phyloP scores from a whole-genome alignment of 2,329 filamentous ascomycete species.

The Epichloe sibirici region DNA sequence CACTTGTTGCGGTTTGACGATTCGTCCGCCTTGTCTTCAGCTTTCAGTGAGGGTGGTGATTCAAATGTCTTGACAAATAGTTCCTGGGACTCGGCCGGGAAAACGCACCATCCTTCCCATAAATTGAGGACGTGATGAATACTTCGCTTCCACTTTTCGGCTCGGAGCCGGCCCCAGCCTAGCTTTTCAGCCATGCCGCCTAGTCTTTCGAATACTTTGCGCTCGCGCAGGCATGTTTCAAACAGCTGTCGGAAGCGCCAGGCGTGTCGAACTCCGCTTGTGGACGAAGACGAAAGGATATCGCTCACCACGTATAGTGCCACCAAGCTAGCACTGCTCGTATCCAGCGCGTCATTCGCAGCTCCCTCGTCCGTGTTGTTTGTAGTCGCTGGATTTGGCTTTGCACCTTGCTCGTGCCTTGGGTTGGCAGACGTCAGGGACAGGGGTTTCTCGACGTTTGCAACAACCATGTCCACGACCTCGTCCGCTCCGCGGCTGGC shows the following conservation, averaged over 20 bases:
- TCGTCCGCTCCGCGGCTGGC: slow-evolving; percentile 77
- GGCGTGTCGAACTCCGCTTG: slow-evolving; percentile 66
- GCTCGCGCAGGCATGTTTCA: slow-evolving; percentile 55
- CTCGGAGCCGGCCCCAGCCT: slow-evolving; percentile 68
- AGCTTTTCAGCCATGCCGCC: slow-evolving; percentile 60
- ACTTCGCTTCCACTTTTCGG: slow-evolving; percentile 76
- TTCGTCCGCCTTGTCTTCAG: slow-evolving; percentile 14
- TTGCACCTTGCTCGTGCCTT: slow-evolving; percentile 28
- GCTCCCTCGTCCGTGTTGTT: slow-evolving; percentile 22
- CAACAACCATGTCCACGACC: slow-evolving; percentile 76
- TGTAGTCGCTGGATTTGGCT: slow-evolving; percentile 14
- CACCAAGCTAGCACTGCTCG: slow-evolving; percentile 62
- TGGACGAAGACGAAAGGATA: slow-evolving; percentile 65
- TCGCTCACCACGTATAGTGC: slow-evolving; percentile 69
- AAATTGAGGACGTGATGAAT: slow-evolving; percentile 55
- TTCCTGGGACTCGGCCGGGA: slow-evolving; percentile 62
- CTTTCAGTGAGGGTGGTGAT: slow-evolving; percentile 42
- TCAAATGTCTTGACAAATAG: slow-evolving; percentile 59
- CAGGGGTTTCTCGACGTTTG: slow-evolving; percentile 70
- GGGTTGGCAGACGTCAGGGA: slow-evolving; percentile 60
- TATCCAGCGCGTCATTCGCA: slow-evolving; percentile 41
- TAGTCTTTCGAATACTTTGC: slow-evolving; percentile 61
- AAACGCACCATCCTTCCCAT: slow-evolving; percentile 63
- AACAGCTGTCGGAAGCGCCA: slow-evolving; percentile 81
- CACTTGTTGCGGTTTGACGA: slow-evolving; percentile 30